phyloP scores from a whole-genome alignment of 805 yeast species.

The Ogataea corticis region DNA sequence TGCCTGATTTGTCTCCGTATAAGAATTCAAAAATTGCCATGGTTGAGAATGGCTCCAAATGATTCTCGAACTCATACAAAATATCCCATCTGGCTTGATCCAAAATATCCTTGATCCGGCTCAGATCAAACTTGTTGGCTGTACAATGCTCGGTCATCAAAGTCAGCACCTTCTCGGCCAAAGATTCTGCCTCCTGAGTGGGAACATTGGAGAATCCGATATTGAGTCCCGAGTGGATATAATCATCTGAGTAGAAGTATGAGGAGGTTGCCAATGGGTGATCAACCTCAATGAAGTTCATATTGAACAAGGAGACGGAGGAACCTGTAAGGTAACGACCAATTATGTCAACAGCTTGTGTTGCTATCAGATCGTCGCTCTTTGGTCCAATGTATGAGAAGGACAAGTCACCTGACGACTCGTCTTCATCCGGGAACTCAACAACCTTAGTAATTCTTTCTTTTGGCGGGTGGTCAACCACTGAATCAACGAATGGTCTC shows the following conservation, averaged over 20 bases:
- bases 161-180: slow-evolving; percentile 51
- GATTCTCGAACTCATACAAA: slow-evolving; percentile 61
- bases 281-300: slow-evolving; percentile 73
- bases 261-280: slow-evolving; percentile 78
- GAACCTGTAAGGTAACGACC: slow-evolving; percentile 75
- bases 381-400: slow-evolving; percentile 84
- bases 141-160: slow-evolving; percentile 55
- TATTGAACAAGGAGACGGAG: slow-evolving; percentile 73
- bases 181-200: slow-evolving; percentile 53
- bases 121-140: slow-evolving; percentile 55
- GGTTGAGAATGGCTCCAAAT: slow-evolving; percentile 59
- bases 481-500: slow-evolving; percentile 83
- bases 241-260: slow-evolving; percentile 74
- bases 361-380: slow-evolving; percentile 48
- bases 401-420: slow-evolving; percentile 71
- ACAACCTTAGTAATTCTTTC: slow-evolving; percentile 48
- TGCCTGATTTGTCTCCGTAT: slow-evolving; percentile 68
- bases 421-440: slow-evolving; percentile 88
- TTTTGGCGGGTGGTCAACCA: slow-evolving; percentile 42
- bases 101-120: slow-evolving; percentile 65
- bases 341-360: slow-evolving; percentile 70
- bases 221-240: slow-evolving; percentile 57
- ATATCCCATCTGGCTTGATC: slow-evolving; percentile 64
- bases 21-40: slow-evolving; percentile 76
- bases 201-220: slow-evolving; percentile 74